A percentile compares a stretch with the other conserved stretches of the same genome.
Conservation (phyloP, 2,329 filamentous ascomycete species). For the Coniochaeta hoffmannii region DNA sequence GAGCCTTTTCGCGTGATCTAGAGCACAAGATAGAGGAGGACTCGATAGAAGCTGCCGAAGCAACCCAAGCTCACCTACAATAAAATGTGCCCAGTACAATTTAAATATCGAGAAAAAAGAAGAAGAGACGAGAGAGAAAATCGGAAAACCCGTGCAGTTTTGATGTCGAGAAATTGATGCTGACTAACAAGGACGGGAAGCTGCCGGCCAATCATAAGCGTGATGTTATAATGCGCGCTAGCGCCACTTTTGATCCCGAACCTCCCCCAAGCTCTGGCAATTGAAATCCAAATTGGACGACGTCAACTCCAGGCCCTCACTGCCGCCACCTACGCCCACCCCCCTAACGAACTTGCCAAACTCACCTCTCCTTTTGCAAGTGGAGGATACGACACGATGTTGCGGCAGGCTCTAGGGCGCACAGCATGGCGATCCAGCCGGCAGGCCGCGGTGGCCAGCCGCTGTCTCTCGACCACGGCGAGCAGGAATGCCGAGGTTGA, state of each 20-base stretch:
- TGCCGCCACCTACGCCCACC: conserved; percentile 13
- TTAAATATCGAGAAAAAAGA: conserved; percentile 36
- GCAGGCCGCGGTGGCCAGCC: conserved; percentile 53
- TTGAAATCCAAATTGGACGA: conserved; percentile 8
- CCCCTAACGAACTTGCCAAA: conserved; percentile 5
- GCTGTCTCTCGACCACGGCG: conserved; percentile 75
- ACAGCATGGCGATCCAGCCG: conserved; percentile 60
- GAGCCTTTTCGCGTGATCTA: conserved; percentile 50
- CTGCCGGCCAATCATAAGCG: not conserved
- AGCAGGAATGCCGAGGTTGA: conserved; percentile 85
- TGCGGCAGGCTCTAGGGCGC: conserved; percentile 60
- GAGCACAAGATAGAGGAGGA: conserved; percentile 68
- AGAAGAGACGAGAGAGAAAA: conserved; percentile 21
- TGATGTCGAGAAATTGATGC: not conserved
- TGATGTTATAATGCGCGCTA: not conserved
- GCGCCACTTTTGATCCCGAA: conserved; percentile 1
- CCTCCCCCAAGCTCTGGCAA: conserved; percentile 1
- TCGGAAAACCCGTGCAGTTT: conserved; percentile 13
- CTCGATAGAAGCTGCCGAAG: conserved; percentile 47
- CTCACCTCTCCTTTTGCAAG: conserved; percentile 32
- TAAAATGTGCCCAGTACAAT: conserved; percentile 66
- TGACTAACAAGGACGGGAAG: not conserved
- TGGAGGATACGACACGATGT: conserved; percentile 56
- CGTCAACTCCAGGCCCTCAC: conserved; percentile 5
- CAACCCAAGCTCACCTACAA: conserved; percentile 61